A percentile compares a stretch with the other conserved stretches of the same genome.
Evolutionary conservation across 2,329 filamentous ascomycete genomes (phyloP).

Genomic region (Xylariaceae sp.): DNA sequence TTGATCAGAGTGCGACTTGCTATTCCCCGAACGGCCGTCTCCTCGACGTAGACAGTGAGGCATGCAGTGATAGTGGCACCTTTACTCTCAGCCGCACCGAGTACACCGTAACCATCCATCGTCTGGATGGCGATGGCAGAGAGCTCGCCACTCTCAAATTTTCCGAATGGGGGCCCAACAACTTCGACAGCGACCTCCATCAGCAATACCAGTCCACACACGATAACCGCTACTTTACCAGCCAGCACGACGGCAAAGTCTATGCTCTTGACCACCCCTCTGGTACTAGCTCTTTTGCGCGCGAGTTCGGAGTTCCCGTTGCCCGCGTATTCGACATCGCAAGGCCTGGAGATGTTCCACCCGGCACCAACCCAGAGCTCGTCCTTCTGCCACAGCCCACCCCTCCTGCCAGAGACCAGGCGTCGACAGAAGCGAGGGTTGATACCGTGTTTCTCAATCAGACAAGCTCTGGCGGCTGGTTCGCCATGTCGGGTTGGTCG

Average conservation of each 20-base stretch:
- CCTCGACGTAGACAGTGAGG: constrained; percentile 55
- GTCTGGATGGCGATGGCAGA: constrained; percentile 57
- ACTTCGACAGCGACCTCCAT: constrained; percentile 78
- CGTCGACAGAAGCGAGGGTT: constrained; percentile 43
- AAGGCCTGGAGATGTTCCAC: constrained; percentile 57
- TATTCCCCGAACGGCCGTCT: constrained; percentile 59
- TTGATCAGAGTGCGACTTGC: constrained; percentile 68
- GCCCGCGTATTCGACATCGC: constrained; percentile 85
- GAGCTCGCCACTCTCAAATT: constrained; percentile 85
- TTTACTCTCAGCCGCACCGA: constrained; percentile 80
- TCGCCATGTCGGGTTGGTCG: constrained; percentile 76
- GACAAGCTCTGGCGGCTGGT: constrained; percentile 84
- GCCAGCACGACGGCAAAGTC: constrained; percentile 74
- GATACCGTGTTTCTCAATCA: constrained; percentile 77
- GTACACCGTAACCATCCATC: constrained; percentile 81
- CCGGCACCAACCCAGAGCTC: constrained; percentile 63
- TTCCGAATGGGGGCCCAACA: constrained; percentile 92
- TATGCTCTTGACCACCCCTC: constrained; percentile 68
- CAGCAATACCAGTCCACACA: constrained; percentile 73
- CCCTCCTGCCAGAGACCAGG: constrained; percentile 48
- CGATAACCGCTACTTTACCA: constrained; percentile 85
- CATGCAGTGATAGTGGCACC: constrained; percentile 73
- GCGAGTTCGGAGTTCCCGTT: constrained; percentile 68
- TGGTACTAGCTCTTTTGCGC: constrained; percentile 53
- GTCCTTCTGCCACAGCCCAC: constrained; percentile 81